These are phyloP conservation scores for Calycina herbarum DNA, from an alignment of 2,329 filamentous ascomycete genomes.

Conservation along the genomic window DNA sequence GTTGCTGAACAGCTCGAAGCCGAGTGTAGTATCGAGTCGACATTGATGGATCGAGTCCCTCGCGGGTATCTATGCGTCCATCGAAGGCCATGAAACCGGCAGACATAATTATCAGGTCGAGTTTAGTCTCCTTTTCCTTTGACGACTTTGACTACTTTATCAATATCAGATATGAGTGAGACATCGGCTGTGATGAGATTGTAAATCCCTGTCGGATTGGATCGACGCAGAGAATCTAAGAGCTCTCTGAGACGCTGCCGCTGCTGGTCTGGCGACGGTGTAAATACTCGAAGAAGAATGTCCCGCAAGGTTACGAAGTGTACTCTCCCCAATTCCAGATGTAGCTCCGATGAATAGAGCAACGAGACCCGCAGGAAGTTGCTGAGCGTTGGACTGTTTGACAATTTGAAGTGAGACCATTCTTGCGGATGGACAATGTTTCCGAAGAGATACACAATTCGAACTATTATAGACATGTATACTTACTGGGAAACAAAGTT, in stretches of 20 bases:
- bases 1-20: slow-evolving; percentile 52
- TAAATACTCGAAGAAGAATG: slow-evolving; percentile 43
- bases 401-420: slow-evolving; percentile 17
- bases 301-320: slow-evolving; percentile 40
- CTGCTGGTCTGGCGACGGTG: slow-evolving; percentile 41
- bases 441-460: no score
- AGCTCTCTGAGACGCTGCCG: slow-evolving; percentile 7
- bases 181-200: slow-evolving; percentile 40
- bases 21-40: slow-evolving; percentile 56
- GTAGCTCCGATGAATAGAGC: slow-evolving; percentile 17
- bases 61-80: slow-evolving; percentile 46
- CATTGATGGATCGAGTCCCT: slow-evolving; percentile 52
- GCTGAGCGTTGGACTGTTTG: slow-evolving; percentile 14
- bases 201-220: slow-evolving; percentile 7
- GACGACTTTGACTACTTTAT: slow-evolving; percentile 47
- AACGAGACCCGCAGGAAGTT: slow-evolving; percentile 8
- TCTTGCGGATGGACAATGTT: neutral
- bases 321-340: slow-evolving; percentile 15
- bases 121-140: slow-evolving; percentile 39
- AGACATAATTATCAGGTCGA: slow-evolving; percentile 48
- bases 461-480: no score
- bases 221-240: slow-evolving; percentile 37
- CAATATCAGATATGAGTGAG: slow-evolving; percentile 48
- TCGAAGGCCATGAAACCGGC: slow-evolving; percentile 37
- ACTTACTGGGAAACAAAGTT: no score